phyloP scores from a whole-genome alignment of 106 monocot genomes.

The Dioscorea zingiberensis region DNA sequence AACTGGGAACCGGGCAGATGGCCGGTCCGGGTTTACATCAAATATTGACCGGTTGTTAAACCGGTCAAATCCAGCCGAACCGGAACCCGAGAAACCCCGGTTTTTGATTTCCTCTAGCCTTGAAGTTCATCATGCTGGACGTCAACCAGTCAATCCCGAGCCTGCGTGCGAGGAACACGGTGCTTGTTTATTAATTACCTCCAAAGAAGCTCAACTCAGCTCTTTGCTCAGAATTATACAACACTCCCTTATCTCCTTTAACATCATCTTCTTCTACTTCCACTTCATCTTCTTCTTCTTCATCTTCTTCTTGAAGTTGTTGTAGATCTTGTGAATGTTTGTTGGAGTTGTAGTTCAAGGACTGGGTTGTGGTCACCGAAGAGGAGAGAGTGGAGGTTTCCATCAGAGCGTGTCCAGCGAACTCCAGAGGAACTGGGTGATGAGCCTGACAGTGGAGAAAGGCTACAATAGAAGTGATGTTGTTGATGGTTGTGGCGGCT shows the following conservation, averaged over 20 bases:
- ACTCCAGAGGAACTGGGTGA: constrained; percentile 13
- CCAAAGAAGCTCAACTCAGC: background rate
- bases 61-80: constrained; percentile 37
- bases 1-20: no score
- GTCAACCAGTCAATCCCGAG: constrained; percentile 56
- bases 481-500: constrained; percentile 22
- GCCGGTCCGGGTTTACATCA: no score
- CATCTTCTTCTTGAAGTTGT: constrained; percentile 8
- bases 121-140: constrained; percentile 24
- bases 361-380: constrained; percentile 1
- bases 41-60: no score
- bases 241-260: background rate
- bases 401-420: constrained; percentile 34
- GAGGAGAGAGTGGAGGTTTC: constrained; percentile 31
- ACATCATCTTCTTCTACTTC: constrained; percentile 1
- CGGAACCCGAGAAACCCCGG: no score
- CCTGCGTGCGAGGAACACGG: constrained; percentile 66
- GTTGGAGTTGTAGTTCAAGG: constrained; percentile 20
- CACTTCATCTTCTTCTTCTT: constrained; percentile 7
- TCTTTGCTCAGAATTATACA: background rate
- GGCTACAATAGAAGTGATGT: background rate
- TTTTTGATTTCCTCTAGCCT: constrained; percentile 32
- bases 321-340: background rate
- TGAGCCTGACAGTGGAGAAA: constrained; percentile 10
- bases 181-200: background rate